Evolutionary conservation across 2,329 filamentous ascomycete genomes (phyloP).

Genomic region (Botrytis elliptica): DNA sequence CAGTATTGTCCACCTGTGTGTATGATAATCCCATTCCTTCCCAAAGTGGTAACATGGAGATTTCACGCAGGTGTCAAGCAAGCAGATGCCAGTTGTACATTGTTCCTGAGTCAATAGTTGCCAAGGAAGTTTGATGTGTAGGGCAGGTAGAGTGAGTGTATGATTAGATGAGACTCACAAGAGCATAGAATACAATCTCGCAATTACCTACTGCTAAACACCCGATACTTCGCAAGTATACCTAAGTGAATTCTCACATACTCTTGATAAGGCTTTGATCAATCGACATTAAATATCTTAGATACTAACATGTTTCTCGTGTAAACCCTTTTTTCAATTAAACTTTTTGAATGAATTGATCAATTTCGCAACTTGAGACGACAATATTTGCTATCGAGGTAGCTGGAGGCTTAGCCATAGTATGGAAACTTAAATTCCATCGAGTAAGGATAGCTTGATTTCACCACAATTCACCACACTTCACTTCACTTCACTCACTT

Average conservation of each 20-base stretch:
- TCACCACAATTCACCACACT: background rate
- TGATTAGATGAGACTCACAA: background rate
- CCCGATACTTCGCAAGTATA: background rate
- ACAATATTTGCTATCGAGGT: background rate
- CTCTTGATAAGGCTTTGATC: background rate
- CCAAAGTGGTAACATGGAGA: background rate
- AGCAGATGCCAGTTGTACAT: background rate
- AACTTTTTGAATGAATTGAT: background rate
- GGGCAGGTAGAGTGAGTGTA: background rate
- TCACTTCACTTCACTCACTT: background rate
- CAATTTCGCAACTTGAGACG: constrained; percentile 1
- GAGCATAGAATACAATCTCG: background rate
- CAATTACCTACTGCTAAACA: background rate
- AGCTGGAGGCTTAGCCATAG: background rate
- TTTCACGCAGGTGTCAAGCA: background rate
- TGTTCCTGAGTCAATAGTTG: background rate
- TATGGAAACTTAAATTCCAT: background rate
- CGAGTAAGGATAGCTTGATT: background rate
- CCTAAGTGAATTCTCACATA: background rate
- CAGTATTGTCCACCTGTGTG: background rate
- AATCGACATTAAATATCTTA: background rate
- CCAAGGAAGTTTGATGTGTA: background rate
- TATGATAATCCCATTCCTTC: background rate
- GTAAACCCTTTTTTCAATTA: background rate
- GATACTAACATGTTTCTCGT: background rate